Evolutionary conservation across 257 asterid species (phyloP).

Genomic region (Fraxinus cuspidata): DNA sequence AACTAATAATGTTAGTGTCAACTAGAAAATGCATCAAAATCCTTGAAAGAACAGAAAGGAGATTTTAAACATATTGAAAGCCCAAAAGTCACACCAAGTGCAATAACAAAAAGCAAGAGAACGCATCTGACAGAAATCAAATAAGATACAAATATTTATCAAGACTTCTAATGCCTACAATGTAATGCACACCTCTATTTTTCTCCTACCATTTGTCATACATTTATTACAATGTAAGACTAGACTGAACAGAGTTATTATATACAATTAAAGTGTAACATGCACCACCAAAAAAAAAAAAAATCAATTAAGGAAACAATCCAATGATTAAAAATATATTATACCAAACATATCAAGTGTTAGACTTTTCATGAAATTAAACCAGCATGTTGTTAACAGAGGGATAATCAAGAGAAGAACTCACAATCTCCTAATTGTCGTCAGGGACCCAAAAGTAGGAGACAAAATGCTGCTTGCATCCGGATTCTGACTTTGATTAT

Average conservation of each 20-base stretch:
- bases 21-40: constrained; percentile 7
- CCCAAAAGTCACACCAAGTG: not conserved
- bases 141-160: not conserved
- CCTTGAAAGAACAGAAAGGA: not conserved
- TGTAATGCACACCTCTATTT: not conserved
- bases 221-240: not conserved
- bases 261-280: not conserved
- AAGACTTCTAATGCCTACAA: not conserved
- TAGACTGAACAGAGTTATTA: not conserved
- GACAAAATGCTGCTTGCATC: constrained; percentile 28
- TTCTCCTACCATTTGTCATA: not conserved
- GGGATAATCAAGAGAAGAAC: constrained; percentile 32
- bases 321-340: not conserved
- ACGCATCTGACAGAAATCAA: not conserved
- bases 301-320: not conserved
- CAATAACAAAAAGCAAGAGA: not conserved
- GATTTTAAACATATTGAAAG: not conserved
- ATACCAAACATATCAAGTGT: not conserved
- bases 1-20: constrained; percentile 1
- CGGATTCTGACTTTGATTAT: constrained; percentile 33
- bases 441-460: constrained; percentile 53
- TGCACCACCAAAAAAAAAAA: not conserved
- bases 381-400: constrained; percentile 8
- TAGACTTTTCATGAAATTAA: constrained; percentile 17
- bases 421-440: constrained; percentile 75